Conservation (phyloP, 352 stramenopile species). For the Phytopythium sindhum region DNA sequence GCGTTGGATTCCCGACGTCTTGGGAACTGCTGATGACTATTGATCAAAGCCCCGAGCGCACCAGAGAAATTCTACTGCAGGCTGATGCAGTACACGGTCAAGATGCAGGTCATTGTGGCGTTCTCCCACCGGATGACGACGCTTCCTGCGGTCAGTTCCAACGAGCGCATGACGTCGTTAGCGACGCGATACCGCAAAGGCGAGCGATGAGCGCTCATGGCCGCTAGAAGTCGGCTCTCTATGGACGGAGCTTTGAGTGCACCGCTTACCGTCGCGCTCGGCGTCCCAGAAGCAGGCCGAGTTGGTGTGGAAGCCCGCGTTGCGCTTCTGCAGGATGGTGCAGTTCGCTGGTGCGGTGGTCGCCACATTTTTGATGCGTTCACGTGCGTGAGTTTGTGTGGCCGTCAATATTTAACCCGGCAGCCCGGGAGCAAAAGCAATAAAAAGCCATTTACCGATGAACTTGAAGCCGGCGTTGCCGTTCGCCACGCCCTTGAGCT, state of each 20-base stretch:
- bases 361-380: conserved; percentile 15
- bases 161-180: not conserved
- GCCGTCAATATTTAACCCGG: conserved; percentile 32
- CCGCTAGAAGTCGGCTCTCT: too few species aligned
- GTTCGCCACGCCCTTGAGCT: conserved; percentile 80
- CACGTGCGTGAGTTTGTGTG: conserved; percentile 7
- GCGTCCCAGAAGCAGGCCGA: conserved; percentile 87
- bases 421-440: conserved; percentile 15
- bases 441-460: conserved; percentile 44
- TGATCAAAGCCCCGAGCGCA: not conserved
- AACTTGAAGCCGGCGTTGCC: conserved; percentile 88
- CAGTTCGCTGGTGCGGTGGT: conserved; percentile 59
- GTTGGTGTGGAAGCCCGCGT: conserved; percentile 84
- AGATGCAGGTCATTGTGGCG: conserved; percentile 63
- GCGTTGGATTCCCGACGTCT: not conserved
- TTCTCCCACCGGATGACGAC: conserved; percentile 76
- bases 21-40: not conserved
- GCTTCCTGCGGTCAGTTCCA: conserved; percentile 35
- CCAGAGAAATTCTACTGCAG: conserved; percentile 32
- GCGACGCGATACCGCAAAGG: not conserved
- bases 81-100: conserved; percentile 74
- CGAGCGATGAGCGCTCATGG: not conserved
- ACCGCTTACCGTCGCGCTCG: conserved; percentile 58
- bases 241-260: not conserved
- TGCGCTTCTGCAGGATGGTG: conserved; percentile 87